A percentile compares a stretch with the other conserved stretches of the same genome.
These are phyloP conservation scores for Trichoderma sp. DNA, from an alignment of 2,329 filamentous ascomycete genomes.

Conservation along the genomic window DNA sequence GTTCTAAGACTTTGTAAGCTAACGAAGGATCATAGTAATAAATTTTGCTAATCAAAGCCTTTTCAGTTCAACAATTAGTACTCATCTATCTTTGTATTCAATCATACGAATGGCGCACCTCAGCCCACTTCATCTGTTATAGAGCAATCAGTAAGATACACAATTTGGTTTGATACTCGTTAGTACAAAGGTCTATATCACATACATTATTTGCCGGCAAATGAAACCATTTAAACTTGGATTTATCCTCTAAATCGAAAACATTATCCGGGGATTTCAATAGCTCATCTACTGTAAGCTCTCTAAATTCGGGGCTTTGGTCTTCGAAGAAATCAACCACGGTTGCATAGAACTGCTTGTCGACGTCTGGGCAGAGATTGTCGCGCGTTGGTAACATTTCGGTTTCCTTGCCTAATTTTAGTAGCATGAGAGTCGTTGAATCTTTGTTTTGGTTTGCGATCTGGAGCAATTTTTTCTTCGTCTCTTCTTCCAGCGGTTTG, in stretches of 20 bases:
- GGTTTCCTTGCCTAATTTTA: not conserved
- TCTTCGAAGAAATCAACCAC: not conserved
- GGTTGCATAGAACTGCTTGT: not conserved
- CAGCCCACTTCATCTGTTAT: not conserved
- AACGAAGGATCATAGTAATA: not conserved
- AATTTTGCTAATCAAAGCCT: not conserved
- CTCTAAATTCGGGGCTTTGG: not conserved
- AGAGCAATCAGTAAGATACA: not conserved
- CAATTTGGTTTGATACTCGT: not conserved
- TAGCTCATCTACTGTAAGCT: not conserved
- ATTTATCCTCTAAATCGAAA: not conserved
- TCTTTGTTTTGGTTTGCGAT: not conserved
- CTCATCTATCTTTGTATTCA: no score
- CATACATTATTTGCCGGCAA: not conserved
- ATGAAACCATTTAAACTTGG: not conserved
- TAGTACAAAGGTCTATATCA: not conserved
- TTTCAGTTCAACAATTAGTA: not conserved
- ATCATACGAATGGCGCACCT: not conserved
- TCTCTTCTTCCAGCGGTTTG: not conserved
- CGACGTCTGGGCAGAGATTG: no score
- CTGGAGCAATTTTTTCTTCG: accelerated
- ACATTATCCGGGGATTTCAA: accelerated
- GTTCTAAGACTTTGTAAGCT: not conserved
- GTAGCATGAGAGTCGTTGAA: not conserved
- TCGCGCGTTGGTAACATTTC: not conserved